phyloP scores from a whole-genome alignment of 2,329 filamentous ascomycete genomes.

The Ophiostoma sp. region DNA sequence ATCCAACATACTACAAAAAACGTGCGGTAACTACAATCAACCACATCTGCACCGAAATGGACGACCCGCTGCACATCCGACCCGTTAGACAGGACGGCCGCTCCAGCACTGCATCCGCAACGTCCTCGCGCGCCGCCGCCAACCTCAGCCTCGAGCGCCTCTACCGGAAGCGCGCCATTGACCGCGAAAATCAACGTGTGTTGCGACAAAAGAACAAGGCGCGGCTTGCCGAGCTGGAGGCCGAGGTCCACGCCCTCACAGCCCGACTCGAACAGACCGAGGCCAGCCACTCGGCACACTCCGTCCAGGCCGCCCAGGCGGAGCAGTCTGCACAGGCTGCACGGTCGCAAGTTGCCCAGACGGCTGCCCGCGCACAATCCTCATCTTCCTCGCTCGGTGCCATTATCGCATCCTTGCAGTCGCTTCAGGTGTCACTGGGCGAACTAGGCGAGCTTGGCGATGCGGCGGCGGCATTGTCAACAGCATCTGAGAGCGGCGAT shows the following conservation, averaged over 20 bases:
- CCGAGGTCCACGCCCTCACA: constrained; percentile 20
- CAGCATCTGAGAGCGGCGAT: constrained; percentile 12
- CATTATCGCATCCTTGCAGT: constrained; percentile 21
- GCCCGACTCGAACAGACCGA: constrained; percentile 19
- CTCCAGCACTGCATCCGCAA: constrained; percentile 15
- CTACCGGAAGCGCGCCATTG: constrained; percentile 25
- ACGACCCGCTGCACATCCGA: constrained; percentile 18
- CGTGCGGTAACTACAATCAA: not conserved
- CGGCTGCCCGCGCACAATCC: constrained; percentile 19
- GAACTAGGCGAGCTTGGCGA: constrained; percentile 9
- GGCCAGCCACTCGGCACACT: constrained; percentile 15
- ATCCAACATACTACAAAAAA: not conserved
- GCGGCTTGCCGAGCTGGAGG: constrained; percentile 23
- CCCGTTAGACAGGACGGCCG: constrained; percentile 24
- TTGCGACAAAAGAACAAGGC: constrained; percentile 26
- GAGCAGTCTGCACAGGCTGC: not conserved
- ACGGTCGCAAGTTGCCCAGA: constrained; percentile 6
- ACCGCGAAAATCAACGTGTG: constrained; percentile 25
- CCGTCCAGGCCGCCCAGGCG: not conserved
- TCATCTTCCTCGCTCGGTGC: constrained; percentile 18
- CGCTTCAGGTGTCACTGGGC: constrained; percentile 21
- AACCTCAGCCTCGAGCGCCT: constrained; percentile 24
- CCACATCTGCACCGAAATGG: constrained; percentile 3
- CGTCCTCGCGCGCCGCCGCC: constrained; percentile 23
- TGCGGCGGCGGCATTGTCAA: not conserved